Evolutionary conservation across 2,329 filamentous ascomycete genomes (phyloP).

Genomic region (Pseudocercospora crystallina): DNA sequence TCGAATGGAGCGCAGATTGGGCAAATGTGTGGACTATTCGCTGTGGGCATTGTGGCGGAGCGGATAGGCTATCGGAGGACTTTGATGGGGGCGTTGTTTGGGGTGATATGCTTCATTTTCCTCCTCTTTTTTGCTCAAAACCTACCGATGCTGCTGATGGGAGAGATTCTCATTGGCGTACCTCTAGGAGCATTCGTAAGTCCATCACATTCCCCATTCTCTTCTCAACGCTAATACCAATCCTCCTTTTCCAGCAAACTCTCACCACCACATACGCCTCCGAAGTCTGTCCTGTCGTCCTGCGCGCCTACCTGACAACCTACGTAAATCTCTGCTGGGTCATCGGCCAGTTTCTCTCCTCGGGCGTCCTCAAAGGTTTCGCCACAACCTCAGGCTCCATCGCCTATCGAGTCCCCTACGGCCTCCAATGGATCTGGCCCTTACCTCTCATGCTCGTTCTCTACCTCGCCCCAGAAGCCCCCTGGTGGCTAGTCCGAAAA

Average conservation of each 20-base stretch:
- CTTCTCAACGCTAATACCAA: not conserved
- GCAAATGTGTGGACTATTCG: slow-evolving; percentile 63
- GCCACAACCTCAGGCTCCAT: slow-evolving; percentile 34
- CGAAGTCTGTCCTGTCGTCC: slow-evolving; percentile 38
- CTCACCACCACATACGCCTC: slow-evolving; percentile 41
- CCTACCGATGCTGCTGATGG: slow-evolving; percentile 27
- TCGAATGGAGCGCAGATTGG: slow-evolving; percentile 53
- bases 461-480: slow-evolving; percentile 31
- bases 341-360: slow-evolving; percentile 41
- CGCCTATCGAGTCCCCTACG: slow-evolving; percentile 44
- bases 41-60: slow-evolving; percentile 68
- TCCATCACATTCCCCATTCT: not conserved
- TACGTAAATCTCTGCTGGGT: slow-evolving; percentile 43
- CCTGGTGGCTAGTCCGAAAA: slow-evolving; percentile 35
- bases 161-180: slow-evolving; percentile 47
- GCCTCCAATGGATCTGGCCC: slow-evolving; percentile 51
- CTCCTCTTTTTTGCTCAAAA: slow-evolving; percentile 42
- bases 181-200: slow-evolving; percentile 33
- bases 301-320: slow-evolving; percentile 17
- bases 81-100: slow-evolving; percentile 58
- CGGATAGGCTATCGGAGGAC: slow-evolving; percentile 45
- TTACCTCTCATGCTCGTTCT: slow-evolving; percentile 34
- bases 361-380: slow-evolving; percentile 39
- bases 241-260: slow-evolving; percentile 1
- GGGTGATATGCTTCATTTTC: slow-evolving; percentile 56